phyloP scores from a whole-genome alignment of 768 basidiomycete genomes.

The Pleurotus eryngii region DNA sequence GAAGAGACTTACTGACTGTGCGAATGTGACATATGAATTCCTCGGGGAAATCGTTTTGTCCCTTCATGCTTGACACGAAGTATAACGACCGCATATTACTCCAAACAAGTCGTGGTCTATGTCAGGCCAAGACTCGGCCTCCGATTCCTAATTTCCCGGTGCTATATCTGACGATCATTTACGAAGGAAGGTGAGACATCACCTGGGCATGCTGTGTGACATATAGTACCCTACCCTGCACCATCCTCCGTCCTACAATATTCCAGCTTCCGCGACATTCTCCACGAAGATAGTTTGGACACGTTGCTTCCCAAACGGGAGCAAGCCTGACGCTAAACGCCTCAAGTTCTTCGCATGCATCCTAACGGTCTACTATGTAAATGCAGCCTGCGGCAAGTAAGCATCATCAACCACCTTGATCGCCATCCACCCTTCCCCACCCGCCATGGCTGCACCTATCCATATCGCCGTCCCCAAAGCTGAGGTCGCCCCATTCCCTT shows the following conservation, averaged over 20 bases:
- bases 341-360: conserved; percentile 9
- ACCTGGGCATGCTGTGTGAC: conserved; percentile 5
- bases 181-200: background rate
- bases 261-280: conserved; percentile 6
- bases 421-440: background rate
- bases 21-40: background rate
- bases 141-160: too few species aligned
- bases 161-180: background rate
- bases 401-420: conserved; percentile 4
- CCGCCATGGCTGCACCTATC: conserved; percentile 7
- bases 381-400: conserved; percentile 1
- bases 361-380: conserved; percentile 5
- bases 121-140: background rate
- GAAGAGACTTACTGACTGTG: background rate
- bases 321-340: conserved; percentile 6
- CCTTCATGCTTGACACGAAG: too few species aligned
- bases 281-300: background rate
- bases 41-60: too few species aligned
- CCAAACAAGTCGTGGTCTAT: background rate
- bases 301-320: conserved; percentile 7
- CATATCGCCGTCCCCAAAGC: background rate
- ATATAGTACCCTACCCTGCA: background rate
- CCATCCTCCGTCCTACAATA: background rate
- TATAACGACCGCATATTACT: background rate
- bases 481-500: background rate